Conservation (phyloP, 2,329 filamentous ascomycete species). For the Colletotrichum siamense region DNA sequence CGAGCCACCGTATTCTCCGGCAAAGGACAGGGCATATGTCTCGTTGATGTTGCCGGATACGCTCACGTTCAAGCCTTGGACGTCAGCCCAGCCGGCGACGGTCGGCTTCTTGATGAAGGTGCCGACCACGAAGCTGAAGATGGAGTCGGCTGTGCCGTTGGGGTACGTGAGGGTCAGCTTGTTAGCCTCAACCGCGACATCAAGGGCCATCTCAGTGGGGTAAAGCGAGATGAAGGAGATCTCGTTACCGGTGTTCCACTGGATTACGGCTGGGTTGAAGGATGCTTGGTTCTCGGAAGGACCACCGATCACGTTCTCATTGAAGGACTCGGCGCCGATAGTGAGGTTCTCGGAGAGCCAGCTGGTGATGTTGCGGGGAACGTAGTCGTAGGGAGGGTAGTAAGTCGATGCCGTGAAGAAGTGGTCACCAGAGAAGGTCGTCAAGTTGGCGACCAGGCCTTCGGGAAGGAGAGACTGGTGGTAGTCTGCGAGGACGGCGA, state of each 20-base stretch:
- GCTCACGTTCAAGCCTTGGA: slow-evolving; percentile 51
- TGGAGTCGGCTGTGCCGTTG: slow-evolving; percentile 49
- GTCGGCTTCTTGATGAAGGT: slow-evolving; percentile 50
- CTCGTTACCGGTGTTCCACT: slow-evolving; percentile 56
- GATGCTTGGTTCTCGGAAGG: slow-evolving; percentile 53
- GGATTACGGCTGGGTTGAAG: slow-evolving; percentile 65
- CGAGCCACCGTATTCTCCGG: slow-evolving; percentile 41
- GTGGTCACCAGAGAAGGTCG: slow-evolving; percentile 57
- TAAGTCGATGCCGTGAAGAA: slow-evolving; percentile 57
- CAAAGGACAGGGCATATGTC: slow-evolving; percentile 46
- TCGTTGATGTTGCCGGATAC: slow-evolving; percentile 49
- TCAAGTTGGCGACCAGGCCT: slow-evolving; percentile 43
- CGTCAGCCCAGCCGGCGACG: slow-evolving; percentile 49
- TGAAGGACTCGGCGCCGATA: slow-evolving; percentile 65
- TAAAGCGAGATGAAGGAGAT: slow-evolving; percentile 41
- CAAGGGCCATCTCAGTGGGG: slow-evolving; percentile 43
- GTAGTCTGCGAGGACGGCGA: slow-evolving; percentile 58
- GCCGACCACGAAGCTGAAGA: slow-evolving; percentile 56
- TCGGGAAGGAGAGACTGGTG: slow-evolving; percentile 53
- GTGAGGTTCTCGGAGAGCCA: slow-evolving; percentile 63
- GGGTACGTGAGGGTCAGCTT: slow-evolving; percentile 60
- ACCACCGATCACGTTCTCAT: slow-evolving; percentile 61
- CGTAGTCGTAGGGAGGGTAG: slow-evolving; percentile 63
- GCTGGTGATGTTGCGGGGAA: slow-evolving; percentile 62
- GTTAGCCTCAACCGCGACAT: slow-evolving; percentile 44